A percentile compares a stretch with the other conserved stretches of the same genome.
Conservation (phyloP, 768 basidiomycete species). For the Leucocoprinus sp. region DNA sequence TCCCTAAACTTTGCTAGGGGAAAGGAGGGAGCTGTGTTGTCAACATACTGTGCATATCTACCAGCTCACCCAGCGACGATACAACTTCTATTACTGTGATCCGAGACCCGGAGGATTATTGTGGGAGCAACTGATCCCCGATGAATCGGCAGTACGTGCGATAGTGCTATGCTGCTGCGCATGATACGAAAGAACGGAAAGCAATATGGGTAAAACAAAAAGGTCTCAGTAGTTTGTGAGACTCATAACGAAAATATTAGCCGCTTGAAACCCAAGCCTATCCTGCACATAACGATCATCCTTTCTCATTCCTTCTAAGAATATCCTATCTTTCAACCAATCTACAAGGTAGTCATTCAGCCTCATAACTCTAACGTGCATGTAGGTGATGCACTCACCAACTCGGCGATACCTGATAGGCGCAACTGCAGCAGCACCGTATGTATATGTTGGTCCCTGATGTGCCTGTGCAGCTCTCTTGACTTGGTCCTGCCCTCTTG, state of each 20-base stretch:
- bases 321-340: conserved; percentile 68
- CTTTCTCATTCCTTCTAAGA: conserved; percentile 56
- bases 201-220: not conserved
- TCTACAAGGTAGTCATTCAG: conserved; percentile 29
- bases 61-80: no score
- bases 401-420: conserved; percentile 46
- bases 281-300: conserved; percentile 51
- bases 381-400: conserved; percentile 34
- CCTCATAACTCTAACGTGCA: no score
- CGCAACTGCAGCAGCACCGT: conserved; percentile 30
- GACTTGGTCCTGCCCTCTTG: conserved; percentile 64
- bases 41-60: no score
- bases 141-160: no score
- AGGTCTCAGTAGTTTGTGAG: conserved; percentile 19
- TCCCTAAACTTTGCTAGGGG: no score
- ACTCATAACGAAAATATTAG: conserved; percentile 73
- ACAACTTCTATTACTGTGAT: no score
- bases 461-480: conserved; percentile 48
- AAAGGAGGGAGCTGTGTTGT: no score
- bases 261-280: conserved; percentile 68
- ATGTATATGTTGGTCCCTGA: conserved; percentile 29
- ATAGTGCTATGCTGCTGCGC: not conserved
- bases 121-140: no score
- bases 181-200: not conserved
- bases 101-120: no score